phyloP scores from a whole-genome alignment of 1,284 basidiomycete genomes.

The Cutaneotrichosporon daszewskae region DNA sequence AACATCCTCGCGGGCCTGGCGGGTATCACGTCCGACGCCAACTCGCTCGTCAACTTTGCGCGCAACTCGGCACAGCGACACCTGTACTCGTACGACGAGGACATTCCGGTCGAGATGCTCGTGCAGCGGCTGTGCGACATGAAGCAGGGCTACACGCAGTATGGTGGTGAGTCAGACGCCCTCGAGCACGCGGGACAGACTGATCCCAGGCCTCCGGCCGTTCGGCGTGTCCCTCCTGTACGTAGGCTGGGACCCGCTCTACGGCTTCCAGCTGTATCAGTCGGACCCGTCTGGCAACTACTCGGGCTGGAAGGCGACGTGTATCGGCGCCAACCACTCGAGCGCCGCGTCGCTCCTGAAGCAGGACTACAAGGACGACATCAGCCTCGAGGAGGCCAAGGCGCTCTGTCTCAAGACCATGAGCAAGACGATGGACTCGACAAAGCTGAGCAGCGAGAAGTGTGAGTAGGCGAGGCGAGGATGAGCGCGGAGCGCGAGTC shows the following conservation, averaged over 20 bases:
- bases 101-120: slow-evolving; percentile 94
- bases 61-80: slow-evolving; percentile 85
- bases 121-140: slow-evolving; percentile 91
- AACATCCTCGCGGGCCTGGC: slow-evolving; percentile 95
- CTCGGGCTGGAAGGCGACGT: slow-evolving; percentile 98
- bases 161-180: slow-evolving; percentile 69
- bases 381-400: slow-evolving; percentile 84
- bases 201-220: slow-evolving; percentile 72
- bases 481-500: neutral
- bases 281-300: slow-evolving; percentile 98
- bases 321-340: slow-evolving; percentile 93
- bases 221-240: slow-evolving; percentile 97
- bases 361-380: slow-evolving; percentile 98
- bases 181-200: too few species aligned
- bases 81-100: slow-evolving; percentile 86
- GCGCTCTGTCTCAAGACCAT: slow-evolving; percentile 85
- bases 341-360: slow-evolving; percentile 62
- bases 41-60: slow-evolving; percentile 93
- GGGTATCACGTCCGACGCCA: slow-evolving; percentile 93
- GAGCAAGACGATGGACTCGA: slow-evolving; percentile 99
- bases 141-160: slow-evolving; percentile 99
- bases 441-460: slow-evolving; percentile 90
- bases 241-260: slow-evolving; percentile 92
- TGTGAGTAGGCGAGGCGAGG: too few species aligned
- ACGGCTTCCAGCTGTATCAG: slow-evolving; percentile 96